phyloP scores from a whole-genome alignment of 306 rosid genomes.

The Cucurbita moschata region DNA sequence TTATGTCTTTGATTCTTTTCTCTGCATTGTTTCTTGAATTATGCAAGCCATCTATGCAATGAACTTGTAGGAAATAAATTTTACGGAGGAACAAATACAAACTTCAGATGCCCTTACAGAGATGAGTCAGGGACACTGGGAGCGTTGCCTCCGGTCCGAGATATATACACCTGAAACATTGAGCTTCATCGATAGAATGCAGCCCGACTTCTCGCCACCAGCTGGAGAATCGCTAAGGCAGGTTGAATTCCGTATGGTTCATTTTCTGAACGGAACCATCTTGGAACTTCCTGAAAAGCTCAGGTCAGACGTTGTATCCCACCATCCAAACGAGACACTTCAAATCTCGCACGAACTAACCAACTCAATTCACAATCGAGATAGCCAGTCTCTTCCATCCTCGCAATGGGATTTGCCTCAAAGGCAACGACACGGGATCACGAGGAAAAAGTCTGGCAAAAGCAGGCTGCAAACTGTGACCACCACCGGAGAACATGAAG shows the following conservation, averaged over 20 bases:
- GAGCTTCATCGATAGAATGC: slow-evolving; percentile 55
- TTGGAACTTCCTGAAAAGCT: slow-evolving; percentile 65
- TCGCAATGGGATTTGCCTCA: slow-evolving; percentile 53
- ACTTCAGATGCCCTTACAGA: slow-evolving; percentile 60
- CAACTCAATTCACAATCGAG: slow-evolving; percentile 60
- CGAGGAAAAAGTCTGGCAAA: slow-evolving; percentile 78
- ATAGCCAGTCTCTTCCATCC: slow-evolving; percentile 37
- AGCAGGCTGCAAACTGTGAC: slow-evolving; percentile 88
- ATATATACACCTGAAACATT: slow-evolving; percentile 60
- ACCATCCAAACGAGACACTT: slow-evolving; percentile 51
- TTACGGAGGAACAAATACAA: slow-evolving; percentile 64
- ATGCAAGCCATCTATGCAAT: background rate
- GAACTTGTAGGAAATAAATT: slow-evolving; percentile 49
- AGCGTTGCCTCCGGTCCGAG: slow-evolving; percentile 84
- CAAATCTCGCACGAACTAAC: slow-evolving; percentile 42
- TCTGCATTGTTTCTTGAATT: background rate
- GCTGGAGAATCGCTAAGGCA: slow-evolving; percentile 92
- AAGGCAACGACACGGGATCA: slow-evolving; percentile 56
- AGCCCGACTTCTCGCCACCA: slow-evolving; percentile 89
- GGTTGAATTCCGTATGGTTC: slow-evolving; percentile 79
- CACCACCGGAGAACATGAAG: slow-evolving; percentile 54
- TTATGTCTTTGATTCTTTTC: background rate
- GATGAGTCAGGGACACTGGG: slow-evolving; percentile 98
- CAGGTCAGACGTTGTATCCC: slow-evolving; percentile 36
- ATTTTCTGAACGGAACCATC: slow-evolving; percentile 57